Evolutionary conservation across 805 yeast genomes (phyloP), one percentile per base, ranked within the genome.

Genomic region (Starmerella vaccinii): DNA sequence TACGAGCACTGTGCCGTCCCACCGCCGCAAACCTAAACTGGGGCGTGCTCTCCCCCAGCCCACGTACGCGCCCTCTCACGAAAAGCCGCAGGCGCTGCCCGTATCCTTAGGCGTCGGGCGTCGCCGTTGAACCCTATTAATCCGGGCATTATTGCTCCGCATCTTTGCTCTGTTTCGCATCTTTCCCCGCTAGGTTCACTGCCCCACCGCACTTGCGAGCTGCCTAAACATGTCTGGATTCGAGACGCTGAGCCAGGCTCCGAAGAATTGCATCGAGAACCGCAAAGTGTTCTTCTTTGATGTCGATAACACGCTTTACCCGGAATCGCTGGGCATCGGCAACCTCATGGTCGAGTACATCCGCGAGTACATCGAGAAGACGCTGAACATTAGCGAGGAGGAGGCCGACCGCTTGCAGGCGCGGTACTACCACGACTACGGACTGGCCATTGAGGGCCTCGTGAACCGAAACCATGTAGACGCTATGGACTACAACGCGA

Each of bases 371-470:
- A 87, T 92, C 70, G 82, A 80, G 59, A 73, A 74, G 49, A 72
- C 75, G 44, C 71, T 90, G 47, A 62, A 71, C 18, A 68, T 90
- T 38, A 70, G 72, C 43, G 87, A 81, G 56, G 82, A 80, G 40
- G 87, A 82, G 12, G 97, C 98, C 1, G 75, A 74, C 50, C 61
- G 68, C 21, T 71, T 92, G 54, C 95, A 87, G 63, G 69, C 71
- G 64, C 73, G 74, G 55, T 90, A 90, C 68, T 92, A 90, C 64
- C 77, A 77, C 59, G 82, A 83, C 42, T 90, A 88, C 61, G 98
- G 98, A 1, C 73, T 90, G 53, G 97, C 97, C 0, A 78, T 90
- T 47, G 95, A 90, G 66, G 98, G 98, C 0, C 71, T 90, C 43
- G 80, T 77, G 19, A 66, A 71, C 59, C 68, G 69, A 58, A 77